These are phyloP conservation scores for Corylus americana DNA, from an alignment of 306 rosid species.

Conservation along the genomic window DNA sequence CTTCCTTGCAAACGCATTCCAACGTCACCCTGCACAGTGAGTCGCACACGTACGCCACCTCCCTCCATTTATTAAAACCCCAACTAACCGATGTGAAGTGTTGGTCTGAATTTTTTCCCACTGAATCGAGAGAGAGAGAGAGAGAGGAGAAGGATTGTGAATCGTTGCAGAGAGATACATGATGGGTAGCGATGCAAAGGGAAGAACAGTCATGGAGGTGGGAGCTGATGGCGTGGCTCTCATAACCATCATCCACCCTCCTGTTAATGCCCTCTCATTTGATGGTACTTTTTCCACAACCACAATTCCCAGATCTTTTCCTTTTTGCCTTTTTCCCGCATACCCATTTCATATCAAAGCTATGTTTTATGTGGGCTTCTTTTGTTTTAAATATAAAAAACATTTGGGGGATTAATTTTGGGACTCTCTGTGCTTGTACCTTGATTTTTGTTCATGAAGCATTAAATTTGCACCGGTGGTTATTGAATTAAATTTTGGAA, in stretches of 20 bases:
- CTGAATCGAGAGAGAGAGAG: not conserved
- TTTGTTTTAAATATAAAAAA: no score
- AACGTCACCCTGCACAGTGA: not conserved
- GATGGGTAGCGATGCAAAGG: constrained; percentile 60
- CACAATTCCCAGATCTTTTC: not conserved
- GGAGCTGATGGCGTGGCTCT: constrained; percentile 90
- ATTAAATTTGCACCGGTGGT: not conserved
- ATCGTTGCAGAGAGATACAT: not conserved
- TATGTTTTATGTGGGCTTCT: not conserved
- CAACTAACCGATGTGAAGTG: not conserved
- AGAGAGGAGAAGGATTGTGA: not conserved
- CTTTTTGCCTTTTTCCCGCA: not conserved
- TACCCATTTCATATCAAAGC: not conserved
- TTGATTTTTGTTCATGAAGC: not conserved
- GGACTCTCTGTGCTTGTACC: not conserved
- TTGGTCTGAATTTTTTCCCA: not conserved
- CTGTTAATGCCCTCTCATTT: constrained; percentile 89
- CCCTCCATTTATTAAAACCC: constrained; percentile 3
- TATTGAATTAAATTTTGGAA: not conserved
- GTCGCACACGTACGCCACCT: constrained; percentile 19
- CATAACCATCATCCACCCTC: constrained; percentile 91
- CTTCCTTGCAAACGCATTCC: not conserved
- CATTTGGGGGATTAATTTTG: not conserved
- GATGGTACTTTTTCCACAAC: constrained; percentile 52
- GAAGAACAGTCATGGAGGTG: constrained; percentile 66